Base-by-base conservation (phyloP, 2,329 filamentous ascomycete species). In the Byssothecium circinans region DNA sequence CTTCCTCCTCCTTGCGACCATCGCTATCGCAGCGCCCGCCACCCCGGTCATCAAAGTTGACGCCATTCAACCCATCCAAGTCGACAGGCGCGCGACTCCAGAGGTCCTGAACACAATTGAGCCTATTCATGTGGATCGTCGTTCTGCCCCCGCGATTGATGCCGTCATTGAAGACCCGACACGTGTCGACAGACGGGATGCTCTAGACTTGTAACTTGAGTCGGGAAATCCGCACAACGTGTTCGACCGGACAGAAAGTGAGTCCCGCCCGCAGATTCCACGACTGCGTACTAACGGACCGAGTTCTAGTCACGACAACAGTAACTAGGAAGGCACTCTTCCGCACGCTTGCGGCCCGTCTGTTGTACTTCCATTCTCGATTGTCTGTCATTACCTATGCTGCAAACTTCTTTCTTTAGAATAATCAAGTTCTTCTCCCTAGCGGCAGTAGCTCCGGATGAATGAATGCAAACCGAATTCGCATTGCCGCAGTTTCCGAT, bases 1-100 rank as follows among this genome's bases (percentile, higher is more conserved):
- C 34, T 40, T 40, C 23, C 50, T 18, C 34, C 55, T 14, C 10
- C 41, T 55, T 11, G 49, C 38, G 19, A 33, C 44, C 14, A 39
- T 29, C 40, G 43, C 45, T 12, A 25, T 33, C 15, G 50, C 56
- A 43, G 49, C 49, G 17, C 52, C 56, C 8, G 37, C 38, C 7
- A 34, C 53, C 15, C 47, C 4, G 3, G 18, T 15, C 8, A 19
- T 30, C 39, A 15, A 30, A 11, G 18, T 33, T 11, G 25, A 20
- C 11, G 15, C 25, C 30, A 11, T 15, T 17, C 18, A 32, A n/a
- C 17, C 30, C 17, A 5, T 4, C 15, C 30, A 33, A 14, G 29
- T 49, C 18, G 35, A 42, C 27, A 46, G 54, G 38, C 41, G 37
- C 35, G 37, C 49, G 29, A 53, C 49, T 23, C 18, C 19, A 7